phyloP scores from a whole-genome alignment of 495 filamentous ascomycete genomes.

The Penicillium egyptiacum region DNA sequence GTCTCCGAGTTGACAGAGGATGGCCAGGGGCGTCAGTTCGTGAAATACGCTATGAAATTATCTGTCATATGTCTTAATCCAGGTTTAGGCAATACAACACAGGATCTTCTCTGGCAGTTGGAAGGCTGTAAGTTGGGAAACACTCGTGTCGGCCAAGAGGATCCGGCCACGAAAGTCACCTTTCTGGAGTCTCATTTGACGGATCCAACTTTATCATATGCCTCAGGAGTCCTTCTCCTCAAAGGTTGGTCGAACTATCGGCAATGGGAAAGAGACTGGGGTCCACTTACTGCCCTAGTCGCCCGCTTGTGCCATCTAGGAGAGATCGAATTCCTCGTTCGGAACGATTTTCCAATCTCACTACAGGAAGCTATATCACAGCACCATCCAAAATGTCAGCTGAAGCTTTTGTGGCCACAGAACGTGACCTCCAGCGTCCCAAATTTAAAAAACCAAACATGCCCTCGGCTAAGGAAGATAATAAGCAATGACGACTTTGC shows the following conservation, averaged over 20 bases:
- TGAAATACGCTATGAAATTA: constrained; percentile 1
- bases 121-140: background rate
- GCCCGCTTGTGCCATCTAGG: background rate
- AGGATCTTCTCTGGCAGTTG: background rate
- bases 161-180: background rate
- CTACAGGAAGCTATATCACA: constrained; percentile 7
- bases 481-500: background rate
- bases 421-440: background rate
- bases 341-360: constrained; percentile 15
- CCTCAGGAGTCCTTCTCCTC: background rate
- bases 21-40: background rate
- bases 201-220: background rate
- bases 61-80: background rate
- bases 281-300: constrained; percentile 1
- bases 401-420: background rate
- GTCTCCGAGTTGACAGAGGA: background rate
- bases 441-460: background rate
- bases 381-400: constrained; percentile 4
- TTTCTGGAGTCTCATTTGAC: constrained; percentile 9
- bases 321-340: constrained; percentile 5
- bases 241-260: background rate
- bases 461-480: background rate
- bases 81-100: background rate
- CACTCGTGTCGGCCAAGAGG: background rate
- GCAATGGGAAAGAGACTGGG: constrained; percentile 2